Percentiles rank a stretch among this genome's conserved stretches.
phyloP scores from a whole-genome alignment of 106 monocot species.

The Phalaenopsis aphrodite region DNA sequence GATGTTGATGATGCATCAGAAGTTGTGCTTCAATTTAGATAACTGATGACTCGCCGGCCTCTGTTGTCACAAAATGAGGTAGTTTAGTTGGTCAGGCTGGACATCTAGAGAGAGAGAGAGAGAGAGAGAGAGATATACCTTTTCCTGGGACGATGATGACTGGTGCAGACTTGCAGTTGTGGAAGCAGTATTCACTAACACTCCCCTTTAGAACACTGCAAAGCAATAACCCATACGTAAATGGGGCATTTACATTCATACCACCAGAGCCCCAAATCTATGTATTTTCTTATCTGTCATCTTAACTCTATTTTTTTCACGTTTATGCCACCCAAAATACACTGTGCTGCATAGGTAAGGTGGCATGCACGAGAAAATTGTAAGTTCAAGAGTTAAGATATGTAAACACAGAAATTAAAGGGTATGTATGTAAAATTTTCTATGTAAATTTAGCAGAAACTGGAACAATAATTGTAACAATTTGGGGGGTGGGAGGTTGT shows the following conservation, averaged over 20 bases:
- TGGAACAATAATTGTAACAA: neutral
- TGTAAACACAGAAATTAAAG: too few species aligned
- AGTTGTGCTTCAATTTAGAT: neutral
- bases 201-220: conserved; percentile 74
- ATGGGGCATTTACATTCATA: too few species aligned
- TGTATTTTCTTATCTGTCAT: too few species aligned
- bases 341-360: too few species aligned
- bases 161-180: conserved; percentile 74
- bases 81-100: too few species aligned
- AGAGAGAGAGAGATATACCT: neutral
- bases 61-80: conserved; percentile 7
- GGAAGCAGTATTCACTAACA: conserved; percentile 76
- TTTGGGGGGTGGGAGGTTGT: neutral
- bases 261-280: too few species aligned
- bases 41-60: conserved; percentile 26
- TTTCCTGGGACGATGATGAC: conserved; percentile 70
- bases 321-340: too few species aligned
- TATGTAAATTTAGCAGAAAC: neutral
- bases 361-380: too few species aligned
- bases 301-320: too few species aligned
- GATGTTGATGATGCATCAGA: neutral
- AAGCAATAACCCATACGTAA: neutral
- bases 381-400: too few species aligned
- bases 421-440: too few species aligned
- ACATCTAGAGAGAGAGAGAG: neutral